A percentile compares a stretch with the other conserved stretches of the same genome.
Evolutionary conservation across 495 filamentous ascomycete genomes (phyloP).

Genomic region (Xylaria intraflava): DNA sequence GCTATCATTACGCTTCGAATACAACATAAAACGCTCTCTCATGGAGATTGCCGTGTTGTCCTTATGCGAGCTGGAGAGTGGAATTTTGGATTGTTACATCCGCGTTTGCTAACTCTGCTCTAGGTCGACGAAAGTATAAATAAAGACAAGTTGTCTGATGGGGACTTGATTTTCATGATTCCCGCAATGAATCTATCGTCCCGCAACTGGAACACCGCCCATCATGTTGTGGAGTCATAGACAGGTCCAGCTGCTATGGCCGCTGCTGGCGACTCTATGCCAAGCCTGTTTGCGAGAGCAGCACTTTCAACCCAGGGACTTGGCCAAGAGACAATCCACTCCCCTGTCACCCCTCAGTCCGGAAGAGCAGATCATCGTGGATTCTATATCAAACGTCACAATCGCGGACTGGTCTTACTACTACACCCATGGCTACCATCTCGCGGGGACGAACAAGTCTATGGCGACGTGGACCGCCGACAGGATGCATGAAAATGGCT

Average conservation of each 20-base stretch:
- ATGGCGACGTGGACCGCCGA: slow-evolving; percentile 73
- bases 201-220: no score
- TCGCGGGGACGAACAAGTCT: slow-evolving; percentile 31
- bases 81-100: no score
- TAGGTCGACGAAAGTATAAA: no score
- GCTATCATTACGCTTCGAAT: no score
- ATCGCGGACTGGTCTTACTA: slow-evolving; percentile 31
- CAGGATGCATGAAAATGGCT: slow-evolving; percentile 67
- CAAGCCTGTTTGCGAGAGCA: slow-evolving; percentile 17
- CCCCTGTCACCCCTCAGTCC: slow-evolving; percentile 18
- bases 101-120: no score
- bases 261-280: not conserved
- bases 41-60: no score
- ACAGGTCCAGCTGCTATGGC: not conserved
- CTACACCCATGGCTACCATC: slow-evolving; percentile 32
- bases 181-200: no score
- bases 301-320: not conserved
- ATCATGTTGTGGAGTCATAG: slow-evolving; percentile 6
- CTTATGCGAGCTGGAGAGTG: no score
- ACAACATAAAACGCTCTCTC: no score
- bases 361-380: slow-evolving; percentile 21
- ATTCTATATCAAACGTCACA: slow-evolving; percentile 22
- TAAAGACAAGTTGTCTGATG: no score
- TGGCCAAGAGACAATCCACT: slow-evolving; percentile 16
- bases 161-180: no score